Evolutionary conservation across 208 protist species (phyloP).

Genomic region (Trypanosomatidae sp.): DNA sequence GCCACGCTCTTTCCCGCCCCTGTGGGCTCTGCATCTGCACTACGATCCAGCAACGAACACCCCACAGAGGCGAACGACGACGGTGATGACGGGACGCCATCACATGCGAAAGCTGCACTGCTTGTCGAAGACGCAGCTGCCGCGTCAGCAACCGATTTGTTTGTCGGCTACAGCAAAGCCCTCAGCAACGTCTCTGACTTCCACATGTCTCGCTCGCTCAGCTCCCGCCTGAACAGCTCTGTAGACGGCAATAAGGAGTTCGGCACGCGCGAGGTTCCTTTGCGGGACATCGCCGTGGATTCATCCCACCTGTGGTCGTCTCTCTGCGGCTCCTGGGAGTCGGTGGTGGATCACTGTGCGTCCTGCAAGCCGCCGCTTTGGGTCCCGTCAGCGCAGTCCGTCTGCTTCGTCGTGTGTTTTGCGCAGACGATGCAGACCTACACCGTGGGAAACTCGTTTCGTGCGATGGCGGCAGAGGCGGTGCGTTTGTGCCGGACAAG

Average conservation of each 20-base stretch:
- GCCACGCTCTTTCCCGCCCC: conserved; percentile 22
- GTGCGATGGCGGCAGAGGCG: conserved; percentile 12
- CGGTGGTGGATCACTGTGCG: background rate
- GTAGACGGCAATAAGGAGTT: conserved; percentile 49
- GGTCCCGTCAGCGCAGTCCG: no score
- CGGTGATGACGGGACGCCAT: background rate
- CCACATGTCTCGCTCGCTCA: conserved; percentile 32
- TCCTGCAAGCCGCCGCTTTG: background rate
- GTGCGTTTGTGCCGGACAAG: background rate
- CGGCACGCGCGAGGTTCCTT: conserved; percentile 16
- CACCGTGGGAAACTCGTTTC: conserved; percentile 31
- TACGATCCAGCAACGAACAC: no score
- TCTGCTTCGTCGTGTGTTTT: conserved; percentile 46
- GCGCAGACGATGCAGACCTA: conserved; percentile 40
- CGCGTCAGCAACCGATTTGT: no score
- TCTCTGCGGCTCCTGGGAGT: conserved; percentile 10
- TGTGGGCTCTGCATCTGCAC: background rate
- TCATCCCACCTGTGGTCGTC: conserved; percentile 17
- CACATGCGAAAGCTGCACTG: no score
- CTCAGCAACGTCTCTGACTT: no score
- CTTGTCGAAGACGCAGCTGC: no score
- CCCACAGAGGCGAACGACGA: background rate
- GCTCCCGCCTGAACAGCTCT: conserved; percentile 32
- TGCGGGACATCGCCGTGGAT: conserved; percentile 31
- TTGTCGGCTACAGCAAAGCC: no score